Evolutionary conservation across 257 asterid genomes (phyloP), one percentile per base, ranked within the genome.

Genomic region (Rauvolfia tetraphylla): DNA sequence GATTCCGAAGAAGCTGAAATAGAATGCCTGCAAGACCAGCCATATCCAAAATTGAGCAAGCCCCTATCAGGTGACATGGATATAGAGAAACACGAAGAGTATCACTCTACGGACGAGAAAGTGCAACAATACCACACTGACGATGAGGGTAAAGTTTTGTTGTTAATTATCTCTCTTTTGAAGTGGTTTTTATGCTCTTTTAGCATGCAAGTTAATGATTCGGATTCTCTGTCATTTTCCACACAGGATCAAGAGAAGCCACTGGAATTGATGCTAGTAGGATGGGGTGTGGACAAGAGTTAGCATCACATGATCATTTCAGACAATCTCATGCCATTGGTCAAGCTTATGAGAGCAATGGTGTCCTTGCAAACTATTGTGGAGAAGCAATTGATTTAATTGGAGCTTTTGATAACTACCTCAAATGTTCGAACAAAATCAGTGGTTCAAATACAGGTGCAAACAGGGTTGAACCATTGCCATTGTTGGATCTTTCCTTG

Each of bases 341-440:
- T 80, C 86, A 79, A 77, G 73, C 73, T 79, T 72, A 51, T 22
- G 83, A 83, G 65, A 79, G 70, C 49, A 79, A 82, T 85, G 83
- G 67, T 72, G 80, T 42, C 29, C 76, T 25, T 3, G 85, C 68
- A 29, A 73, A 74, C 69, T 71, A 88, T 79, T 74, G 87, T 6
- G 82, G 79, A 67, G 90, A 87, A 86, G 98, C 96, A 80, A 95
- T 93, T 42, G 96, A 93, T 79, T 87, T 95, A 75, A 91, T 95
- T 23, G 99, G 97, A 80, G 83, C 93, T 42, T 90, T 92, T 44
- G 96, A 90, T 82, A 88, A 87, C 75, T 81, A 85, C 81, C 79
- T 75, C 56, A 86, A 84, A 59, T 85, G 87, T 75, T 74, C 54
- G 57, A 76, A 81, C 13, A 78, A 78, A 76, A 80, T 70, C 61